Base-by-base conservation (phyloP, 352 stramenopile species). In the Phytophthora meadii region DNA sequence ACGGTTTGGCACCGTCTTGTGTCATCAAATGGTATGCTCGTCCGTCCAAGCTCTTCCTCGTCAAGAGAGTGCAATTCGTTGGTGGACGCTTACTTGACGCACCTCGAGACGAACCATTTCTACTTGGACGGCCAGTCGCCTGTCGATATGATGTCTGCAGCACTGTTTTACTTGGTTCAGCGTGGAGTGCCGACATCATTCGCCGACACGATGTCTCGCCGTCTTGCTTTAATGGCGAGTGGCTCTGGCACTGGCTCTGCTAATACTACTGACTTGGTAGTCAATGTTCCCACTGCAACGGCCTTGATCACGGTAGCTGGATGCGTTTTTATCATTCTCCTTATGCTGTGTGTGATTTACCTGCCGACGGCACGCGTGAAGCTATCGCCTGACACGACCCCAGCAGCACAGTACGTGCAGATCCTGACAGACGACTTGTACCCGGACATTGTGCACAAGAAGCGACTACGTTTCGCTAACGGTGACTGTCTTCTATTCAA, bases 371-470 rank as follows among this genome's bases (percentile, higher is more conserved):
- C 72, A 3, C 78, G 82, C 22, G 80, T 89, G 15, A 83, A 84
- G 40, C 54, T 88, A 34, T 79, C 68, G 2, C 80, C 82, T 15
- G 79, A 89, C 57, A 89, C 80, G 40, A 91, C 82, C 4, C 76
- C 80, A 8, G 82, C 78, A 1, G 78, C 80, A 6, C 78, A 89
- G 53, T 91, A 89, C 40, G 78, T 91, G 28, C 76, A 89, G 59
- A 87, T 91, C 44, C 69, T 89, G 40, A 91, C 82, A 6, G 82
- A 91, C 55, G 80, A 91, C 52, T 54, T 86, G 59, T 91, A 91
- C 39, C 82, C 82, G 0, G 76, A 89, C 34, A 40, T 88, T 28
- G 81, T 91, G 19, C 77, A 91, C 77, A 88, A 91, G 72, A 91
- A 91, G 61, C 74, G 78, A 1, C 68, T 91, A 30, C 76, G 78